A percentile compares a stretch with the other conserved stretches of the same genome.
These are phyloP conservation scores for Biscutella laevigata DNA, from an alignment of 441 rosid species.

Conservation along the genomic window DNA sequence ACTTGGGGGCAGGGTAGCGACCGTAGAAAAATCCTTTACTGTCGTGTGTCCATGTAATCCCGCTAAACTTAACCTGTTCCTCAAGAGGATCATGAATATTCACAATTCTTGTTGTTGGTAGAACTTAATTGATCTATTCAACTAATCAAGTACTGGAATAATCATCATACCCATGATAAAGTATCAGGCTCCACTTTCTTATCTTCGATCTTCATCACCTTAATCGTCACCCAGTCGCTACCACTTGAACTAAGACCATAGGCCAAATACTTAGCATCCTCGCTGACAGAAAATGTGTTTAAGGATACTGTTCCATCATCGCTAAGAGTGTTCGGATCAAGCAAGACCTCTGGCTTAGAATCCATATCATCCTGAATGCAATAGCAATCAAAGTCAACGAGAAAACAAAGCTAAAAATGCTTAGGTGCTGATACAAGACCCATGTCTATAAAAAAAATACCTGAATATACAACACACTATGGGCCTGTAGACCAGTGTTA, in stretches of 20 bases:
- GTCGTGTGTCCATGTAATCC: constrained; percentile 81
- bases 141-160: neutral
- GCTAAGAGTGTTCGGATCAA: constrained; percentile 81
- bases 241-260: constrained; percentile 87
- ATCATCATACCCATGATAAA: constrained; percentile 69
- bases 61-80: constrained; percentile 67
- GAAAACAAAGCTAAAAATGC: neutral
- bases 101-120: neutral
- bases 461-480: constrained; percentile 68
- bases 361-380: constrained; percentile 59
- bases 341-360: constrained; percentile 63
- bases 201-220: constrained; percentile 60
- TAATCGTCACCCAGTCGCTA: constrained; percentile 85
- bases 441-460: constrained; percentile 16
- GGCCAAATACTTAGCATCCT: constrained; percentile 73
- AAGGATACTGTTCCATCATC: constrained; percentile 81
- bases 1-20: constrained; percentile 90
- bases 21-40: constrained; percentile 80
- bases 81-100: neutral
- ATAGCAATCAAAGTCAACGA: constrained; percentile 4
- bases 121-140: neutral
- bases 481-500: constrained; percentile 84
- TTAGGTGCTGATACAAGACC: neutral
- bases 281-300: constrained; percentile 45
- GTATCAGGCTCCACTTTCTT: constrained; percentile 62